Conservation (phyloP, 257 asterid genomes). For the Solanum neorickii region DNA sequence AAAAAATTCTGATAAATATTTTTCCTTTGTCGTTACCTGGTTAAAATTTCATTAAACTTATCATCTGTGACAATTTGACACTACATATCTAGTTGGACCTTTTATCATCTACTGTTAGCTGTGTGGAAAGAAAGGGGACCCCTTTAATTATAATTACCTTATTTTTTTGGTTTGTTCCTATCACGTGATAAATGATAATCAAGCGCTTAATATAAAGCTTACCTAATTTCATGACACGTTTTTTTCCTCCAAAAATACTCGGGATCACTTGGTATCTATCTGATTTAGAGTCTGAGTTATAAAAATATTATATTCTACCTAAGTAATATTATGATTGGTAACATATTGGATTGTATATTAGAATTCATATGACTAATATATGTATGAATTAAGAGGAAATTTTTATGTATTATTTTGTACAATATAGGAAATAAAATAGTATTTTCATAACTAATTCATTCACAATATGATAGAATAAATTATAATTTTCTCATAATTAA, state of each 20-base stretch:
- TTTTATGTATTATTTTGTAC: background rate
- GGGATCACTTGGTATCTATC: background rate
- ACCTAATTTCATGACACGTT: background rate
- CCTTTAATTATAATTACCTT: background rate
- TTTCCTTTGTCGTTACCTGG: background rate
- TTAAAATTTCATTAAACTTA: background rate
- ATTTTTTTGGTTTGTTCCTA: background rate
- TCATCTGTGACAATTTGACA: background rate
- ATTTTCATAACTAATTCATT: background rate
- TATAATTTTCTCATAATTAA: background rate
- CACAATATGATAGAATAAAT: background rate
- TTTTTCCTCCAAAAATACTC: background rate
- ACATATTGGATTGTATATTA: background rate
- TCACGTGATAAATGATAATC: background rate
- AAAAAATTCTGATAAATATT: background rate
- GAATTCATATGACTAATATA: background rate
- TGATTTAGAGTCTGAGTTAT: background rate
- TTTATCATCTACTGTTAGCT: background rate
- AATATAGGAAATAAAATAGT: background rate
- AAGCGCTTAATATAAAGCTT: background rate
- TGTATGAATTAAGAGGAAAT: too few species aligned
- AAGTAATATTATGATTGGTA: background rate
- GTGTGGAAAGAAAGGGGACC: background rate
- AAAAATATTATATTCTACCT: background rate
- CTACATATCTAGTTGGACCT: background rate